A percentile compares a stretch with the other conserved stretches of the same genome.
Conservation (phyloP, 495 filamentous ascomycete genomes). For the Trichoderma parareesei region DNA sequence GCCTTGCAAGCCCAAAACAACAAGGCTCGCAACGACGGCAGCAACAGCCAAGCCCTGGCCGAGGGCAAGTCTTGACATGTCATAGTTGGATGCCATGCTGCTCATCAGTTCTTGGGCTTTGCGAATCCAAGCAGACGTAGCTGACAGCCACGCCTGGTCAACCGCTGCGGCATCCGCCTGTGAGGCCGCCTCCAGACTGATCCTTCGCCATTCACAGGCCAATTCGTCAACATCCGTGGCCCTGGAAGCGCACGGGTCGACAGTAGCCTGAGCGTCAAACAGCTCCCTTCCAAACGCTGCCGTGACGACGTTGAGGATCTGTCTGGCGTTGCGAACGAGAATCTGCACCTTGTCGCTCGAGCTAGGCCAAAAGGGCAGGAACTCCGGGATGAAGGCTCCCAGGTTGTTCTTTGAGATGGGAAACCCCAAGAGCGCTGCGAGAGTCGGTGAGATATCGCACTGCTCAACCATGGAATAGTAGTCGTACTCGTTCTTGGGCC, state of each 20-base stretch:
- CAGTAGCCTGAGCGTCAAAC: slow-evolving; percentile 35
- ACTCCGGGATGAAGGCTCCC: slow-evolving; percentile 73
- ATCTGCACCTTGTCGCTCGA: slow-evolving; percentile 54
- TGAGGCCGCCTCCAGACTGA: slow-evolving; percentile 21
- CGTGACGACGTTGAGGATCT: slow-evolving; percentile 65
- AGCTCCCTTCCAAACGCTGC: slow-evolving; percentile 54
- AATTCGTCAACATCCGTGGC: slow-evolving; percentile 48
- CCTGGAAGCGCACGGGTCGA: slow-evolving; percentile 35
- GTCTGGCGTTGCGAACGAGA: slow-evolving; percentile 64
- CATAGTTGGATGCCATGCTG: slow-evolving; percentile 84
- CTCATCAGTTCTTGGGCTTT: slow-evolving; percentile 69
- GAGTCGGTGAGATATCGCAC: slow-evolving; percentile 82
- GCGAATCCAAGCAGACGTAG: slow-evolving; percentile 48
- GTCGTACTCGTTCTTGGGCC: slow-evolving; percentile 52
- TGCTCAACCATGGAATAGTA: slow-evolving; percentile 84
- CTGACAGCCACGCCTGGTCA: slow-evolving; percentile 20
- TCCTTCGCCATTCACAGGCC: slow-evolving; percentile 55
- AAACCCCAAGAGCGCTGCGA: slow-evolving; percentile 81
- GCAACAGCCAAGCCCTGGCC: slow-evolving; percentile 23
- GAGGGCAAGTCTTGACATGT: slow-evolving; percentile 42
- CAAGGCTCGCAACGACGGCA: slow-evolving; percentile 13
- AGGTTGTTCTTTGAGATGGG: slow-evolving; percentile 89
- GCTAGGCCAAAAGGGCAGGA: slow-evolving; percentile 67
- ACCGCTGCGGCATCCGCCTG: slow-evolving; percentile 9
- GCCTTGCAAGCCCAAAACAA: slow-evolving; percentile 2